Base-by-base conservation (phyloP, 2,329 filamentous ascomycete species). In the Arthrobotrys pseudoclavata region DNA sequence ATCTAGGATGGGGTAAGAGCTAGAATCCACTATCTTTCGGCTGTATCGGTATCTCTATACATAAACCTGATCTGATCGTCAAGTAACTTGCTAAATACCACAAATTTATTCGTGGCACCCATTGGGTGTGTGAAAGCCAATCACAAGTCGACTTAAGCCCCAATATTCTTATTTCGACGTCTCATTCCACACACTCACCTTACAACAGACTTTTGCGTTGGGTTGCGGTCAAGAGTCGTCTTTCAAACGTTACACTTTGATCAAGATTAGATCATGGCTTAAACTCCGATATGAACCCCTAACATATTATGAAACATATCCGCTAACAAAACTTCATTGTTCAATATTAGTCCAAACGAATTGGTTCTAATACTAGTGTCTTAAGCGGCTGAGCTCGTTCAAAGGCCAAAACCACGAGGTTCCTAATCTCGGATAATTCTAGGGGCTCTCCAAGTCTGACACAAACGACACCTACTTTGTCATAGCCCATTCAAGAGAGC, bases 191-290 rank as follows among this genome's bases (percentile, higher is more conserved):
- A 42, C 18, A 15, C 55, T 42, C 55, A 60, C 34, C 20, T 40
- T 60, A 24, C 55, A 60, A 60, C 55, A 60, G 20, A 10, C 34
- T 42, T 60, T 60, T 60, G 55, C 55, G 55, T 60, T 60, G 55
- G 34, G 20, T 42, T 60, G 55, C 55, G 20, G 55, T 42, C 34
- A 18, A 60, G 48, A 26, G 55, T 26, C 34, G 20, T 42, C 34
- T 26, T 2, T 24, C 1, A 12, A 60, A 13, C 20, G 31, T 60
- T n/a, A 60, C 55, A 34, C 34, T 60, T 24, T 40, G 55, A 42
- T 60, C 55, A 60, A 60, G 31, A 26, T 26, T 60, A 40, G 55
- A 60, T 60, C 55, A 60, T 60, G 55, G 55, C 34, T 24, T 60
- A 60, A 40, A 26, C 55, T 42, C 34, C 9, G 31, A 60, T 40